Evolutionary conservation across 805 yeast genomes (phyloP).

Genomic region (Torulaspora maleeae): DNA sequence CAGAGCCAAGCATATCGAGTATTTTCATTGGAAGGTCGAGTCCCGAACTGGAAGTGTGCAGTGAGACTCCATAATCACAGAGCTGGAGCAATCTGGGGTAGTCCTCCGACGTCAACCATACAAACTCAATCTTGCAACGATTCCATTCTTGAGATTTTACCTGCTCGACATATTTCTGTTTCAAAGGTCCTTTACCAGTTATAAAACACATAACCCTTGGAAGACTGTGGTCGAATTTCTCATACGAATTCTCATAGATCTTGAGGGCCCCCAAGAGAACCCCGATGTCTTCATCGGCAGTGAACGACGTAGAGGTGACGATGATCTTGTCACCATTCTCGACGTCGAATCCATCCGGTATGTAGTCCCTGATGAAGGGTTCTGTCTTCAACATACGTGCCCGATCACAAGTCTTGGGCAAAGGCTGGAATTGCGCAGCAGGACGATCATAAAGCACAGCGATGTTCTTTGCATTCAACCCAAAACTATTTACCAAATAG

Average conservation of each 20-base stretch:
- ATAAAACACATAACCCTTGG: slow-evolving; percentile 64
- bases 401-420: slow-evolving; percentile 26
- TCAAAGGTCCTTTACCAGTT: slow-evolving; percentile 95
- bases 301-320: slow-evolving; percentile 86
- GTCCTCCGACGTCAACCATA: slow-evolving; percentile 74
- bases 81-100: slow-evolving; percentile 71
- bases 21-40: slow-evolving; percentile 96
- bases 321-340: slow-evolving; percentile 52
- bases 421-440: slow-evolving; percentile 58
- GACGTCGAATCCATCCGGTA: slow-evolving; percentile 34
- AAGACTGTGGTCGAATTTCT: slow-evolving; percentile 25
- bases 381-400: slow-evolving; percentile 15
- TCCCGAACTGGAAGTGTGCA: slow-evolving; percentile 90
- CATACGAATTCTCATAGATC: slow-evolving; percentile 44
- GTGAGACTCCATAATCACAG: slow-evolving; percentile 84
- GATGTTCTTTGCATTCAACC: slow-evolving; percentile 45
- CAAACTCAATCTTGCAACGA: slow-evolving; percentile 53
- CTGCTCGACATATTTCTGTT: slow-evolving; percentile 44
- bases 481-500: slow-evolving; percentile 54
- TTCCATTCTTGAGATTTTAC: slow-evolving; percentile 45
- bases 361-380: slow-evolving; percentile 36
- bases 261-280: slow-evolving; percentile 65
- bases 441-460: slow-evolving; percentile 85
- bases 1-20: slow-evolving; percentile 93
- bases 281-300: slow-evolving; percentile 88